Evolutionary conservation across 2,329 filamentous ascomycete species (phyloP), one percentile per base, ranked within the genome.

Genomic region (Cladosporium austrohemisphaericum): DNA sequence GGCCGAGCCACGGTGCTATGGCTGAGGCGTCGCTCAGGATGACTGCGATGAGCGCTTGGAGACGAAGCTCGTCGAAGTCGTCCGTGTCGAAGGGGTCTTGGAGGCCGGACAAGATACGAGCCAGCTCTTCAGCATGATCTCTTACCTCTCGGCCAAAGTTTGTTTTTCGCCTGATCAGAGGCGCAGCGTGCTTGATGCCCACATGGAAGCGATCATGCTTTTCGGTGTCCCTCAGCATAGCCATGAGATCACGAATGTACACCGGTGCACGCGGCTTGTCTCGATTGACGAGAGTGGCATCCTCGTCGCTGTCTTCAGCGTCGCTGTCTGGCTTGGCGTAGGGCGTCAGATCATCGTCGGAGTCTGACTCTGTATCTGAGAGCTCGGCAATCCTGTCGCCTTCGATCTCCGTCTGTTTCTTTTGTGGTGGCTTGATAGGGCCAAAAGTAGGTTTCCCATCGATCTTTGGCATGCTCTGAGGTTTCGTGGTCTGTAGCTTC

Each of bases 321-420:
- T 98, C 93, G 1, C 87, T 90, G 60, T 89, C 88, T 1, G 88
- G 88, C 65, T 95, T 96, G 11, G 80, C 79, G 58, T 96, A 95
- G 1, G 88, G 80, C 2, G 81, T 73, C 1, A 97, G 72, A 52
- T 87, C 86, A 13, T 84, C 80, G 25, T 77, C 72, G 25, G 36
- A 33, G 6, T 75, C 70, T 5, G 54, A 55, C 6, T 55, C 52
- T 13, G 55, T 55, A 11, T 65, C 63, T 2, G 60, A 31, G 1
- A 67, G 45, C 43, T 68, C 66, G 9, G 60, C 56, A 5, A 68
- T 55, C 38, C 57, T 62, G n/a, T 60, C 60, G 11, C 65, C 64
- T 18, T 60, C 53, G 22, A 64, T 54, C 50, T 66, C 60, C 32
- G 56, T 59, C 51, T 62, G 52, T 23, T 48, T 51, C 28, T 46